These are phyloP conservation scores for Paspalum vaginatum DNA, from an alignment of 176 grass and related monocot species.

Conservation along the genomic window DNA sequence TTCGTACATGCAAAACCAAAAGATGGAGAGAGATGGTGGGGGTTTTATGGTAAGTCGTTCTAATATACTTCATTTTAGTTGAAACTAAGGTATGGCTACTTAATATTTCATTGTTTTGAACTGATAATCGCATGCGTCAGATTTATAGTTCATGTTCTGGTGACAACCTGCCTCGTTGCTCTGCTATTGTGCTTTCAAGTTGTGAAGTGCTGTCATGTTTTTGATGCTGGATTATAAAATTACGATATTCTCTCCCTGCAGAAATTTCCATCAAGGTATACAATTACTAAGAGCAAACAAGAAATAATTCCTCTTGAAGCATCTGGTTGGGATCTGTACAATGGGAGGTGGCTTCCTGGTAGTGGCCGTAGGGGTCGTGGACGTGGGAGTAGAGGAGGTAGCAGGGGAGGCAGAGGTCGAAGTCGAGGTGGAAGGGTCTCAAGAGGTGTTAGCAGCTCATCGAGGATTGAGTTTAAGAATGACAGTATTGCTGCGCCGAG, in stretches of 20 bases:
- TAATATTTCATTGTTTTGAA: neutral
- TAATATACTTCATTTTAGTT: conserved; percentile 30
- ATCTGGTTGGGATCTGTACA: conserved; percentile 57
- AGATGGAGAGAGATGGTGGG: conserved; percentile 65
- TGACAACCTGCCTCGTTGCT: neutral
- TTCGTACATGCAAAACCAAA: conserved; percentile 72
- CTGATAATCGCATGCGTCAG: neutral
- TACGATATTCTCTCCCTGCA: conserved; percentile 41
- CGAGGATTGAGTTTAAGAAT: conserved; percentile 47
- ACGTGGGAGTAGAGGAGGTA: conserved; percentile 70
- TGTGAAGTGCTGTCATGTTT: conserved; percentile 6
- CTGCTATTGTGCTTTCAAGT: conserved; percentile 22
- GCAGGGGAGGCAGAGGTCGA: conserved; percentile 68
- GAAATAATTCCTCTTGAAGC: conserved; percentile 52
- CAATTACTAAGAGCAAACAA: conserved; percentile 62
- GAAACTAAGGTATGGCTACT: neutral
- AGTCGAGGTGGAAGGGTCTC: conserved; percentile 77
- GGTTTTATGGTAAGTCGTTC: conserved; percentile 62
- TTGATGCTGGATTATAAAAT: conserved; percentile 29
- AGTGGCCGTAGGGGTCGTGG: conserved; percentile 80
- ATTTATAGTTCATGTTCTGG: conserved; percentile 2
- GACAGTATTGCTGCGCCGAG: conserved; percentile 48
- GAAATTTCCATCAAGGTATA: conserved; percentile 82
- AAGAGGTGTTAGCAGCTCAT: conserved; percentile 67
- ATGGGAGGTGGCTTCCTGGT: conserved; percentile 52